A percentile compares a stretch with the other conserved stretches of the same genome.
Evolutionary conservation across 345 rosid species (phyloP).

Genomic region (Moricandia moricandioides): DNA sequence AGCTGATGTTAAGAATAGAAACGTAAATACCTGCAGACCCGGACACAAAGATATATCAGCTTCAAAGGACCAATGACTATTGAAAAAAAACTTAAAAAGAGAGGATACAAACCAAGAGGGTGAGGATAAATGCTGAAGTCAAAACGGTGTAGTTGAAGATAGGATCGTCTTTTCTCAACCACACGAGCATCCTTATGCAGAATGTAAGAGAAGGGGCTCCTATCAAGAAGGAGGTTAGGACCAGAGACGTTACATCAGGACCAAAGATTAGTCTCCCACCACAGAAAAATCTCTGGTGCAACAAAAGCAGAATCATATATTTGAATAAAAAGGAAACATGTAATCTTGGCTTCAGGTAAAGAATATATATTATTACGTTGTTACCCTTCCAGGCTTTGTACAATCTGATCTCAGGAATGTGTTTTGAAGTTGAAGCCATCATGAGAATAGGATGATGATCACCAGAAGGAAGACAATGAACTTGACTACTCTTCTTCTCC

Average conservation of each 20-base stretch:
- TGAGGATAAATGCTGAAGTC: slow-evolving; percentile 46
- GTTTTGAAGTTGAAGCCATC: slow-evolving; percentile 37
- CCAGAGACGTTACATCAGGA: slow-evolving; percentile 73
- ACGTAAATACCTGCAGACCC: slow-evolving; percentile 52
- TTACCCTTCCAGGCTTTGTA: slow-evolving; percentile 95
- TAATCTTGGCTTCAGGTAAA: background rate
- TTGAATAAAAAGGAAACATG: background rate
- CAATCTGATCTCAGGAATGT: slow-evolving; percentile 44
- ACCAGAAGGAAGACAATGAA: slow-evolving; percentile 34
- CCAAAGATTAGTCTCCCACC: slow-evolving; percentile 87
- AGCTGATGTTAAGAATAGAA: slow-evolving; percentile 75
- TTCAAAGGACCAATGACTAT: no score
- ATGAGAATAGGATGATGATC: slow-evolving; percentile 31
- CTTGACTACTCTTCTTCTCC: slow-evolving; percentile 35
- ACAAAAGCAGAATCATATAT: background rate
- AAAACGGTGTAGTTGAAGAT: slow-evolving; percentile 44
- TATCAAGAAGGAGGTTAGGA: slow-evolving; percentile 60
- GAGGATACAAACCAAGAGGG: slow-evolving; percentile 54
- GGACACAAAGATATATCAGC: background rate
- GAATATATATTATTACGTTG: slow-evolving; percentile 49
- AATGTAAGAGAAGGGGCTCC: slow-evolving; percentile 68
- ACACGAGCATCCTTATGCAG: slow-evolving; percentile 64
- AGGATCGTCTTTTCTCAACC: slow-evolving; percentile 39
- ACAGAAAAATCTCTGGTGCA: slow-evolving; percentile 64
- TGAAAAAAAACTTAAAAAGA: background rate